phyloP scores from a whole-genome alignment of 2,329 filamentous ascomycete genomes.

The Venturia oleaginea region DNA sequence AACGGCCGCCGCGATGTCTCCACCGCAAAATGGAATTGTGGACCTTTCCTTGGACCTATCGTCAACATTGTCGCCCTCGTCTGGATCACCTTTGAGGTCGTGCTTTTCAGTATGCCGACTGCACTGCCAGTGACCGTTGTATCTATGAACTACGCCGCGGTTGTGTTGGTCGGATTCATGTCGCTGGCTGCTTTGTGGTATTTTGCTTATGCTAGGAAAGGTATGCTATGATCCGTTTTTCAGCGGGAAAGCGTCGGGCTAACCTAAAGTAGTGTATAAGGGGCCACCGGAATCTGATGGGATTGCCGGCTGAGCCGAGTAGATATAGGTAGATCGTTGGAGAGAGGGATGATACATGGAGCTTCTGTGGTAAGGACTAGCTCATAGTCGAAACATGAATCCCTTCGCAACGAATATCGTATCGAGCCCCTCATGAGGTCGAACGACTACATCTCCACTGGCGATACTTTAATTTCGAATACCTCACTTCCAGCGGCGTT shows the following conservation, averaged over 20 bases:
- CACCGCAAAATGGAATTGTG: conserved; percentile 7
- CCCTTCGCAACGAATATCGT: neutral
- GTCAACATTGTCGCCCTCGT: conserved; percentile 19
- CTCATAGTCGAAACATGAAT: neutral
- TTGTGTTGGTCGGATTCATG: conserved; percentile 33
- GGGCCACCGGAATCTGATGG: conserved; percentile 12
- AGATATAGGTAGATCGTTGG: neutral
- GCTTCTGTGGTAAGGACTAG: neutral
- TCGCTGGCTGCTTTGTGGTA: conserved; percentile 30
- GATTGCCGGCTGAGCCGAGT: neutral
- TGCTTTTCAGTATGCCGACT: conserved; percentile 67
- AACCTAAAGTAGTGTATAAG: conserved; percentile 5
- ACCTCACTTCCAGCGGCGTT: neutral
- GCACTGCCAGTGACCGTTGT: conserved; percentile 31
- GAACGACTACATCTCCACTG: neutral
- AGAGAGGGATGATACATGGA: neutral
- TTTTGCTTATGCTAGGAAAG: conserved; percentile 12
- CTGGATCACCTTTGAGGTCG: conserved; percentile 62
- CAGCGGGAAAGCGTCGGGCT: neutral
- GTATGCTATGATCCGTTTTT: conserved; percentile 24
- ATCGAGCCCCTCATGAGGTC: neutral
- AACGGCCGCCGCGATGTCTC: conserved; percentile 14
- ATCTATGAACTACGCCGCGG: conserved; percentile 36
- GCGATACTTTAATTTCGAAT: neutral
- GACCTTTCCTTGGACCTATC: neutral